phyloP scores from a whole-genome alignment of 257 asterid species.

The Lavandula angustifolia region DNA sequence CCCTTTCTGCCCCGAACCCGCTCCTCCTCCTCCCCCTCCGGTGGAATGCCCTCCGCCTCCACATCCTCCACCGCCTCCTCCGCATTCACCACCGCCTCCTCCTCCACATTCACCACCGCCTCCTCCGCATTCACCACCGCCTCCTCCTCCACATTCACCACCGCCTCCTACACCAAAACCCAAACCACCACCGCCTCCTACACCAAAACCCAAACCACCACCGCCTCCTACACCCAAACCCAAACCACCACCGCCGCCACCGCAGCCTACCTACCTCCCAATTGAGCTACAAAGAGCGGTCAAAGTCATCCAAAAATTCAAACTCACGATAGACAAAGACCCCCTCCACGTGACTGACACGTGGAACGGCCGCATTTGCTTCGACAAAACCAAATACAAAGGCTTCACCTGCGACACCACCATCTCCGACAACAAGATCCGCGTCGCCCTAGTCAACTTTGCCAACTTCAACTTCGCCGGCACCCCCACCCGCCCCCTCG shows the following conservation, averaged over 20 bases:
- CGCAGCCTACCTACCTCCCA: background rate
- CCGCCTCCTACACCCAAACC: background rate
- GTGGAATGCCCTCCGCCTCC: conserved; percentile 16
- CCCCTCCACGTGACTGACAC: conserved; percentile 29
- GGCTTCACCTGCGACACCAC: conserved; percentile 58
- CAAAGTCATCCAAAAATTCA: conserved; percentile 39
- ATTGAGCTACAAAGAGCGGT: conserved; percentile 30
- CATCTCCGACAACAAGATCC: conserved; percentile 6
- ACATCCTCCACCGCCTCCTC: too few species aligned
- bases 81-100: background rate
- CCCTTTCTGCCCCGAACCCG: conserved; percentile 29
- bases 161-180: conserved; percentile 15
- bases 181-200: background rate
- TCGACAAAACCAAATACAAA: conserved; percentile 37
- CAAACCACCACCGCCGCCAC: background rate
- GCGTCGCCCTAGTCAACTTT: conserved; percentile 54
- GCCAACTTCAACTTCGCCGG: conserved; percentile 30
- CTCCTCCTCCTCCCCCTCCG: conserved; percentile 20
- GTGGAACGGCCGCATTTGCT: conserved; percentile 57
- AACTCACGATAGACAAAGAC: conserved; percentile 21
- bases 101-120: conserved; percentile 10
- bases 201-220: background rate
- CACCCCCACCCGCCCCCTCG: background rate
- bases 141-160: background rate
- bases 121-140: conserved; percentile 6